Conservation (phyloP, 108 stramenopile genomes). For the Mediolabrus comicus region DNA sequence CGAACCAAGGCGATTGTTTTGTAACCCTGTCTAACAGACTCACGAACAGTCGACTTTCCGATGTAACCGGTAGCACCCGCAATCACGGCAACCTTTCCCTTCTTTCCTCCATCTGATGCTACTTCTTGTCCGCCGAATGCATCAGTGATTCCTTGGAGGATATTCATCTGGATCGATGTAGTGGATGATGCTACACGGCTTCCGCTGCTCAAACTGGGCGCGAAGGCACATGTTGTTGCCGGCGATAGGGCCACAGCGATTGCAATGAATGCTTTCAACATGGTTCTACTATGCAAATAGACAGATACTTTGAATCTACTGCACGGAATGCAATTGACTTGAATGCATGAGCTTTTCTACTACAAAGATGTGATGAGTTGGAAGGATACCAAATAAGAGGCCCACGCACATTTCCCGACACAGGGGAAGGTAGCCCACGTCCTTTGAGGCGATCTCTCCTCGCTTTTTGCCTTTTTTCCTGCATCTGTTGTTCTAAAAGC, state of each 20-base stretch:
- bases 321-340: background rate
- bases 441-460: too few relatives aligned
- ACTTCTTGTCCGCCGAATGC: background rate
- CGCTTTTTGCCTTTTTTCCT: too few relatives aligned
- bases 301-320: background rate
- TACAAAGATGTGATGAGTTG: constrained; percentile 3
- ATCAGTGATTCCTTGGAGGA: constrained; percentile 28
- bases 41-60: constrained; percentile 79
- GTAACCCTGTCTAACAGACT: constrained; percentile 83
- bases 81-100: constrained; percentile 47
- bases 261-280: constrained; percentile 10
- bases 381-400: too few relatives aligned
- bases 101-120: background rate
- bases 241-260: constrained; percentile 24
- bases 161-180: constrained; percentile 11
- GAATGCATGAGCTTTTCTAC: too few relatives aligned
- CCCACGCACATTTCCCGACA: too few relatives aligned
- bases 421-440: too few relatives aligned
- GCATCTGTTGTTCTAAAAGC: too few relatives aligned
- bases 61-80: constrained; percentile 89
- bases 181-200: constrained; percentile 8
- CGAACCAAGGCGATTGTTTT: constrained; percentile 78
- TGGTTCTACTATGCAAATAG: background rate
- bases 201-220: constrained; percentile 16
- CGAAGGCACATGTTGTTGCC: constrained; percentile 26